These are phyloP conservation scores for Penicillium sp. DNA, from an alignment of 2,329 filamentous ascomycete genomes.

Conservation along the genomic window DNA sequence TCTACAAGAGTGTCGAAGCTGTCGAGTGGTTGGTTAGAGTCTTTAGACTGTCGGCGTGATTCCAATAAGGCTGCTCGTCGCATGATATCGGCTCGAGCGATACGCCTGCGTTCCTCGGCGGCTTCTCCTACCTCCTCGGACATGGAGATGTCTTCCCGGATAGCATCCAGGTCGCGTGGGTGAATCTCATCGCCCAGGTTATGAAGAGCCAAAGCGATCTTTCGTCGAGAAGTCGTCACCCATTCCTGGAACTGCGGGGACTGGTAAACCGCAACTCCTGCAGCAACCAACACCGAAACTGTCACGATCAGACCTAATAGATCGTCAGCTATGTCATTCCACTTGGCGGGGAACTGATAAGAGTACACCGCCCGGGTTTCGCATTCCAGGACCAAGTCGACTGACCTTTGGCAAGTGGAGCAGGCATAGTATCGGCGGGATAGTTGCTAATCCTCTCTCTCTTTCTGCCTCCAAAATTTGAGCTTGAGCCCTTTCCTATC, in stretches of 20 bases:
- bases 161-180: constrained; percentile 42
- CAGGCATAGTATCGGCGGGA: constrained; percentile 43
- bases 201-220: constrained; percentile 63
- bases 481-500: constrained; percentile 1
- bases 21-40: constrained; percentile 18
- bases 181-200: constrained; percentile 65
- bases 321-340: constrained; percentile 21
- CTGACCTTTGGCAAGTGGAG: constrained; percentile 54
- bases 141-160: constrained; percentile 52
- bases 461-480: background rate
- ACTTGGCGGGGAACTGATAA: constrained; percentile 31
- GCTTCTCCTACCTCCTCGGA: constrained; percentile 49
- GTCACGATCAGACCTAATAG: constrained; percentile 64
- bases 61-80: constrained; percentile 47
- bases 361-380: constrained; percentile 32
- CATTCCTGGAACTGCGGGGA: constrained; percentile 66
- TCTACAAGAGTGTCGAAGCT: constrained; percentile 54
- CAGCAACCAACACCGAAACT: constrained; percentile 64
- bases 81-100: constrained; percentile 51
- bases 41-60: constrained; percentile 36
- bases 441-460: background rate
- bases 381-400: constrained; percentile 10
- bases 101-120: constrained; percentile 50
- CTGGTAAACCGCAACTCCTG: constrained; percentile 66
- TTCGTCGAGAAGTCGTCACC: constrained; percentile 64